Base-by-base conservation (phyloP, 23 red algal genomes). In the Gracilaria vermiculophylla region DNA sequence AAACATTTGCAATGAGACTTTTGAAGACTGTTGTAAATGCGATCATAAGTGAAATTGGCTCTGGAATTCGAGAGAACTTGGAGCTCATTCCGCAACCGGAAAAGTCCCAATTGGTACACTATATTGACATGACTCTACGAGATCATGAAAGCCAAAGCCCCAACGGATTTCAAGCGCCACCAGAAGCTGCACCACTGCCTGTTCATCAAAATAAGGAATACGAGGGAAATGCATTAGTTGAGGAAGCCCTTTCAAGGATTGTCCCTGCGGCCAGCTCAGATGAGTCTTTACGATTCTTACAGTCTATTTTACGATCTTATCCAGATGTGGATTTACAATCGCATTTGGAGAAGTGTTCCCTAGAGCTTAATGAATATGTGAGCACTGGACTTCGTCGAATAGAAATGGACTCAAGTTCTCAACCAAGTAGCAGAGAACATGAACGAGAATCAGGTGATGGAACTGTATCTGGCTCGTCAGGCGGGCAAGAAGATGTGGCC, bases 21-120 rank as follows among this genome's bases (percentile, higher is more conserved):
- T n/a, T 91, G 74, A 80, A 81, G 51, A 91, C 87, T 7, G 87
- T 91, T 56, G 87, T 91, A 20, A 75, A 91, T 43, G 87, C 76
- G 3, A 72, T 91, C 19, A 81, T 91, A 33, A 52, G 72, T n/a
- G 87, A 91, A 41, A 91, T 81, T 53, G 87, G 87, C 19, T 49
- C 51, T 32, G 87, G 62, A 4, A 81, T 91, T 73, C 62, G 62
- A 40, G 24, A n/a, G 13, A 57, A 75, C 31, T 53, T 91, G 32
- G 58, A 69, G 8, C 50, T 91, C n/a, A 91, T 91, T 69, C 75
- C 87, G 10, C 54, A 81, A 41, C 74, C 58, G 20, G 87, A 91
- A 24, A 73, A 69, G 56, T 91, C 87, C 36, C 87, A 80, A 71
- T 40, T 91, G 27, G 87, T 91, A 13, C 87, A 81, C 28, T 91